Percentiles rank a stretch among this genome's conserved stretches.
phyloP scores from a whole-genome alignment of 352 stramenopile genomes.

The Peronospora tabacina region DNA sequence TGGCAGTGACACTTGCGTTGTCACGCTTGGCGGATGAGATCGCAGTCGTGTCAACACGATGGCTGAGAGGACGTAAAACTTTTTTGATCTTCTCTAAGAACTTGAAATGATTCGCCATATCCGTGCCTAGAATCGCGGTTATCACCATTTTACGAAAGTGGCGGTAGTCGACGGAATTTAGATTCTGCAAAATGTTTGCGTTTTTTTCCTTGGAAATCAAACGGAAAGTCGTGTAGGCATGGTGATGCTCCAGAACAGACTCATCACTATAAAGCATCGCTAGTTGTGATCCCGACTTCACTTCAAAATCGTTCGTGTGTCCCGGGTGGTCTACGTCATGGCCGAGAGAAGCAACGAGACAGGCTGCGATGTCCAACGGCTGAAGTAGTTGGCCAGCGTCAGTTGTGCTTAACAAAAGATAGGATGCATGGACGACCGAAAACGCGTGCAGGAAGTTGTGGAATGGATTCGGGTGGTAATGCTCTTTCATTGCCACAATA shows the following conservation, averaged over 20 bases:
- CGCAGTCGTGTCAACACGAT: constrained; percentile 40
- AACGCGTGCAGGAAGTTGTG: constrained; percentile 90
- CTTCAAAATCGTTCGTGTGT: constrained; percentile 86
- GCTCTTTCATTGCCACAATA: constrained; percentile 69
- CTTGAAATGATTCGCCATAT: constrained; percentile 88
- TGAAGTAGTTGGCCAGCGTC: constrained; percentile 59
- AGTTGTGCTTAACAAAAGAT: constrained; percentile 75
- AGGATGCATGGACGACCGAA: constrained; percentile 80
- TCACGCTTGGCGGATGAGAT: constrained; percentile 39
- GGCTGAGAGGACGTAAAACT: constrained; percentile 42
- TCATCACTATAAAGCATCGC: constrained; percentile 86
- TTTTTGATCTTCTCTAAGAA: constrained; percentile 76
- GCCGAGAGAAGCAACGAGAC: constrained; percentile 79
- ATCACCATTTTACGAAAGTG: constrained; percentile 86
- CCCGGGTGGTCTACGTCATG: constrained; percentile 90
- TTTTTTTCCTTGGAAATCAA: constrained; percentile 80
- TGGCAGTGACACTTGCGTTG: constrained; percentile 21
- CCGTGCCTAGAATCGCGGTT: constrained; percentile 81
- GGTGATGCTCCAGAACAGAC: constrained; percentile 85
- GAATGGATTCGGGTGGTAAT: constrained; percentile 86
- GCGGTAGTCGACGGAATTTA: constrained; percentile 60
- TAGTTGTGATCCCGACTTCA: constrained; percentile 65
- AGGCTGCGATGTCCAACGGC: constrained; percentile 77
- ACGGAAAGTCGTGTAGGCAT: constrained; percentile 82
- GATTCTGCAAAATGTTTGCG: constrained; percentile 76